Conservation (phyloP, 768 basidiomycete species). For the Trichaptum fuscoviolaceum region DNA sequence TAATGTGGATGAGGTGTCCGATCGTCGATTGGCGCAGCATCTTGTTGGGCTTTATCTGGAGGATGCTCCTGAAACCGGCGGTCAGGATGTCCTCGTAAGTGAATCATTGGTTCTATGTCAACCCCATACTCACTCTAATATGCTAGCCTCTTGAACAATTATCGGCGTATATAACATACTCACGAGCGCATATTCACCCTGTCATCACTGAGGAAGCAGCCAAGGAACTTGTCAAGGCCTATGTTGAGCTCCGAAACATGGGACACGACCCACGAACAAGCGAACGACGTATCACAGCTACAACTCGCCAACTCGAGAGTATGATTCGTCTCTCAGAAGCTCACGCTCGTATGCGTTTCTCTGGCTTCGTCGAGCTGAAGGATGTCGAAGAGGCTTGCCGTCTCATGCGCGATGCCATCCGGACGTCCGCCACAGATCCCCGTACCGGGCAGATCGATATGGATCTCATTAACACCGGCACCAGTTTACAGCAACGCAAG, state of each 20-base stretch:
- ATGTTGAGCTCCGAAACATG: slow-evolving; percentile 91
- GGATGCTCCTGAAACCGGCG: slow-evolving; percentile 66
- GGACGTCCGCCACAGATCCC: slow-evolving; percentile 93
- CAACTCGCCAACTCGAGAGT: slow-evolving; percentile 93
- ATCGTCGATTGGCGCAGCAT: slow-evolving; percentile 86
- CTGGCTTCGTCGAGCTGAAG: slow-evolving; percentile 72
- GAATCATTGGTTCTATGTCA: neutral
- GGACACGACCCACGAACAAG: slow-evolving; percentile 82
- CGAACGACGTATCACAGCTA: slow-evolving; percentile 96
- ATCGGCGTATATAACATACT: slow-evolving; percentile 92
- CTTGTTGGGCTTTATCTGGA: slow-evolving; percentile 92
- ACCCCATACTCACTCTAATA: neutral
- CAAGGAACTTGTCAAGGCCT: slow-evolving; percentile 77
- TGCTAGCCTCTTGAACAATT: slow-evolving; percentile 81
- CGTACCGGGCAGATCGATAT: slow-evolving; percentile 97
- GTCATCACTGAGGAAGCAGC: slow-evolving; percentile 82
- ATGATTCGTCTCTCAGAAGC: slow-evolving; percentile 96
- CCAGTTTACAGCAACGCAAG: slow-evolving; percentile 80
- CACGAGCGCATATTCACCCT: slow-evolving; percentile 80
- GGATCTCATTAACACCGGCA: slow-evolving; percentile 91
- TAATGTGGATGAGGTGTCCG: slow-evolving; percentile 83
- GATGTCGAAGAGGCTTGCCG: slow-evolving; percentile 91
- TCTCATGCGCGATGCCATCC: slow-evolving; percentile 95
- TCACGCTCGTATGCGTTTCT: slow-evolving; percentile 94
- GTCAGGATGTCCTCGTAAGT: slow-evolving; percentile 73